Percentiles rank a stretch among this genome's conserved stretches.
These are phyloP conservation scores for Cytospora paraplurivora DNA, from an alignment of 2,329 filamentous ascomycete genomes.

Conservation along the genomic window DNA sequence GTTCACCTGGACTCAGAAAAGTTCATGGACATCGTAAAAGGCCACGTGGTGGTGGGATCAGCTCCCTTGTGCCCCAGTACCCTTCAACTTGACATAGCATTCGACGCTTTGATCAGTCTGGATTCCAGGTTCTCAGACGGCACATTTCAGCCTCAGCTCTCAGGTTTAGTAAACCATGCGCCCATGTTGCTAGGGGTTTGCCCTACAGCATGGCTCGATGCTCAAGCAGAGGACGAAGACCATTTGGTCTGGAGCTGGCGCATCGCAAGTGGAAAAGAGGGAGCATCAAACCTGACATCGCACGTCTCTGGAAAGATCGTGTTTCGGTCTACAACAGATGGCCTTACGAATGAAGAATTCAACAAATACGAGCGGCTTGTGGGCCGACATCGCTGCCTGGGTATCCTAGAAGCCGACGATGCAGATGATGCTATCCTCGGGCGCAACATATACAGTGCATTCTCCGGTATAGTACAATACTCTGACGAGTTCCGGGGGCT, in stretches of 20 bases:
- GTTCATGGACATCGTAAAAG: constrained; percentile 40
- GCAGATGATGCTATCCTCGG: constrained; percentile 40
- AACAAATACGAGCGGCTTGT: constrained; percentile 39
- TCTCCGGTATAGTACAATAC: constrained; percentile 42
- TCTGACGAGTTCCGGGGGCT: constrained; percentile 38
- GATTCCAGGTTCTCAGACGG: constrained; percentile 30
- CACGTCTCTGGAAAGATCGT: constrained; percentile 29
- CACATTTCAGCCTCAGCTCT: constrained; percentile 35
- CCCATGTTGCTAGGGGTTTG: constrained; percentile 36
- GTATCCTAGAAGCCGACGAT: constrained; percentile 35
- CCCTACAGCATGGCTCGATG: background rate
- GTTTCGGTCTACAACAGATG: constrained; percentile 32
- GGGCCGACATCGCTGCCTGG: constrained; percentile 35
- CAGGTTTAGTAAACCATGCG: constrained; percentile 37
- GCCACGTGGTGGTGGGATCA: constrained; percentile 43
- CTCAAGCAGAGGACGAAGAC: constrained; percentile 20
- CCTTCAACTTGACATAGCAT: constrained; percentile 40
- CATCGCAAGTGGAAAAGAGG: constrained; percentile 29
- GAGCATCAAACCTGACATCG: constrained; percentile 32
- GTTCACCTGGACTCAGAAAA: constrained; percentile 42
- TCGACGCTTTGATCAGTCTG: constrained; percentile 39
- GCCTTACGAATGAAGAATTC: constrained; percentile 31
- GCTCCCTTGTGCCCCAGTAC: constrained; percentile 44
- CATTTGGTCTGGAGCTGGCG: constrained; percentile 36
- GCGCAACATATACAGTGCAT: constrained; percentile 43